Conservation (phyloP, 2,329 filamentous ascomycete species). For the Aspergillus sp. region DNA sequence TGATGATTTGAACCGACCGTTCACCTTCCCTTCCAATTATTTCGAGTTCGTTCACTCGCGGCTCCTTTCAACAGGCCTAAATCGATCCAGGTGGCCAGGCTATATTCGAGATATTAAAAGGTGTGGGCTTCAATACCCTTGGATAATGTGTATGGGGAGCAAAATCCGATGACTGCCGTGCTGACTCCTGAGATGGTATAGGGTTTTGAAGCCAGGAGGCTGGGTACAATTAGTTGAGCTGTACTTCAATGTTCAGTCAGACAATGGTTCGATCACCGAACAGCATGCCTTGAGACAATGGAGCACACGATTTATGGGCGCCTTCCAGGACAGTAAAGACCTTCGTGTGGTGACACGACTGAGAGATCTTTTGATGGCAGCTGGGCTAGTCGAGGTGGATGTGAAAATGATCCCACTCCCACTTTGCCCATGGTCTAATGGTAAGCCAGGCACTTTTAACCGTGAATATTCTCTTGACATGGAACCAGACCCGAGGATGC, state of each 20-base stretch:
- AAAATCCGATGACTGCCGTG: neutral
- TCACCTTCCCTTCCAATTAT: conserved; percentile 63
- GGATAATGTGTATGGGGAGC: neutral
- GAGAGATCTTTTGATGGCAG: conserved; percentile 52
- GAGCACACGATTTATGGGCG: conserved; percentile 61
- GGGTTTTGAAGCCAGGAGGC: conserved; percentile 63
- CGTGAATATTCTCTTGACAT: conserved; percentile 13
- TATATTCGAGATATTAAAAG: conserved; percentile 72
- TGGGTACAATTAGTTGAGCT: conserved; percentile 90
- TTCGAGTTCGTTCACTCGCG: conserved; percentile 82
- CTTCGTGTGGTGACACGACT: conserved; percentile 60
- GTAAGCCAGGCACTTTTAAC: conserved; percentile 40
- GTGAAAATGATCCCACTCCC: conserved; percentile 61
- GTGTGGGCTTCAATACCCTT: conserved; percentile 21
- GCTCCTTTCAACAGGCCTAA: conserved; percentile 58
- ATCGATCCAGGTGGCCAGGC: conserved; percentile 64
- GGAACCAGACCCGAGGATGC: conserved; percentile 35
- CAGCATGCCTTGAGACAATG: conserved; percentile 61
- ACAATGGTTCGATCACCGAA: conserved; percentile 71
- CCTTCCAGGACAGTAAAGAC: conserved; percentile 61
- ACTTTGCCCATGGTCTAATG: conserved; percentile 64
- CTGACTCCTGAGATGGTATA: conserved; percentile 8
- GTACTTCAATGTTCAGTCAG: conserved; percentile 79
- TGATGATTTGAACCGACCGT: conserved; percentile 65
- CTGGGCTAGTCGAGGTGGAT: conserved; percentile 66